These are phyloP conservation scores for Pachyrhizus erosus DNA, from an alignment of 306 rosid genomes.

Conservation along the genomic window DNA sequence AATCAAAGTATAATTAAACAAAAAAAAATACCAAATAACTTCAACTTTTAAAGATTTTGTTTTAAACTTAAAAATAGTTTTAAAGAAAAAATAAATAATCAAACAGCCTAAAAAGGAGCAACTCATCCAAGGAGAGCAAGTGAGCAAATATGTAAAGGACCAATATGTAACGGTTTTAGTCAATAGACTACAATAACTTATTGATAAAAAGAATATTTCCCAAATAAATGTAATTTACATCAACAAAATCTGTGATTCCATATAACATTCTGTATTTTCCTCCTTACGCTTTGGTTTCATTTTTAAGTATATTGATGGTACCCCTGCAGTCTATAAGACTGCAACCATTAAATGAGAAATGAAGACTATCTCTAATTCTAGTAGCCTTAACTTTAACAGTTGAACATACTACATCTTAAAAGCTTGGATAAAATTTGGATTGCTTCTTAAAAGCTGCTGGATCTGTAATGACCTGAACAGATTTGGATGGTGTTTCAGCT, in stretches of 20 bases:
- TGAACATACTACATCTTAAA: conserved; percentile 34
- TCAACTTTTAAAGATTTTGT: not conserved
- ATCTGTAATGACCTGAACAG: conserved; percentile 63
- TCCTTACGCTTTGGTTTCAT: not conserved
- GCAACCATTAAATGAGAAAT: conserved; percentile 15
- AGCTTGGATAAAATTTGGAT: conserved; percentile 67
- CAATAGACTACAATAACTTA: conserved; percentile 19
- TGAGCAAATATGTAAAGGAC: not conserved
- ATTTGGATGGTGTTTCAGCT: conserved; percentile 47
- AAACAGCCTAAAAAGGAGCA: not conserved
- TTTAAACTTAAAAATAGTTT: not conserved
- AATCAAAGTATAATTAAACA: no score
- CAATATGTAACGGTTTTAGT: not conserved
- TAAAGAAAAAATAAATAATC: not conserved
- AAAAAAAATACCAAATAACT: not conserved
- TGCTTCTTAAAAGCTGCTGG: conserved; percentile 67
- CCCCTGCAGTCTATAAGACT: not conserved
- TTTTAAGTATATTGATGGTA: conserved; percentile 23
- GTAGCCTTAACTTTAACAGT: conserved; percentile 19
- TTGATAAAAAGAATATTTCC: conserved; percentile 30
- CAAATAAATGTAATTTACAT: conserved; percentile 42
- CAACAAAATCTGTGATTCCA: conserved; percentile 5
- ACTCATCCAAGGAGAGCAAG: not conserved
- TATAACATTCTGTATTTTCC: not conserved
- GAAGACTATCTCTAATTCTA: conserved; percentile 20